These are phyloP conservation scores for Scalesia atractyloides DNA, from an alignment of 129 eudicot genomes.

Conservation along the genomic window DNA sequence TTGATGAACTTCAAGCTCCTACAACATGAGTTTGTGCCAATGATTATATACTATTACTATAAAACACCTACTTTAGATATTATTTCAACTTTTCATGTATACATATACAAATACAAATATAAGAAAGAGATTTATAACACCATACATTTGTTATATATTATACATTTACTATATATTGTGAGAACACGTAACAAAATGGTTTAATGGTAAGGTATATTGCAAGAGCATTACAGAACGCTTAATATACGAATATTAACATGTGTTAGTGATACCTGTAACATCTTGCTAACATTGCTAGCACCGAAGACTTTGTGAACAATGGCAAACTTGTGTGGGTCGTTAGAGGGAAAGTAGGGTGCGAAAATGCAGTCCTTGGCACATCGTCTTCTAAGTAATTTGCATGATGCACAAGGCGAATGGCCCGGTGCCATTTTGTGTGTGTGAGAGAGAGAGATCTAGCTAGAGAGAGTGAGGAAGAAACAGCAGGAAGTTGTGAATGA, in stretches of 20 bases:
- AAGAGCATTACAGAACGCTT: too few species aligned
- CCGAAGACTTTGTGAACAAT: constrained; percentile 91
- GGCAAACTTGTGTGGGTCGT: constrained; percentile 84
- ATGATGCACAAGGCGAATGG: constrained; percentile 81
- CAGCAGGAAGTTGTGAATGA: constrained; percentile 25
- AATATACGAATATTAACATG: too few species aligned
- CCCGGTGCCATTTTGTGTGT: constrained; percentile 33
- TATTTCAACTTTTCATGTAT: too few species aligned
- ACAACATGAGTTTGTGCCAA: background rate
- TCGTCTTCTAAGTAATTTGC: constrained; percentile 84
- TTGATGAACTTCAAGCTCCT: constrained; percentile 74
- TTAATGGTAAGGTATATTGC: too few species aligned
- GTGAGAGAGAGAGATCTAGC: constrained; percentile 8
- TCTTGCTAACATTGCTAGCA: constrained; percentile 92
- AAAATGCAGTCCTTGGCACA: constrained; percentile 80
- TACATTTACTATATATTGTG: too few species aligned
- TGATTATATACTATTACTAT: too few species aligned
- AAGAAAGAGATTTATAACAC: too few species aligned
- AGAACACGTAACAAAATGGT: too few species aligned
- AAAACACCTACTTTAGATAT: too few species aligned
- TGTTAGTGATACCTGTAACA: constrained; percentile 57
- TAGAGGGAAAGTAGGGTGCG: constrained; percentile 85
- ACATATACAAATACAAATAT: too few species aligned
- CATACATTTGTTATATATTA: too few species aligned
- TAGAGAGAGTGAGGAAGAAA: background rate